phyloP scores from a whole-genome alignment of 441 rosid species.

The Populus hybrid region DNA sequence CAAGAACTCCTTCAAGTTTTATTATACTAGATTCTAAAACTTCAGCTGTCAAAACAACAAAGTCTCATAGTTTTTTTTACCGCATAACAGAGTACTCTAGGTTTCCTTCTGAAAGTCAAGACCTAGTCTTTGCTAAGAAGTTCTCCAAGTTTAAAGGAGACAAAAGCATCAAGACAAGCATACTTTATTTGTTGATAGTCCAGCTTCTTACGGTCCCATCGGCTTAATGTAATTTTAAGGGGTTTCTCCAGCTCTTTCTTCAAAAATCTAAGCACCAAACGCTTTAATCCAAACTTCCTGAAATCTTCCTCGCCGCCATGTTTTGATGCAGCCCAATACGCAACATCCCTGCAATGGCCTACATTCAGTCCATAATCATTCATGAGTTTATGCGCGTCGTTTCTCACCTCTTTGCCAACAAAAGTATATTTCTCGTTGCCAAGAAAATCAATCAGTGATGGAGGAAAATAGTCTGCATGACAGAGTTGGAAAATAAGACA shows the following conservation, averaged over 20 bases:
- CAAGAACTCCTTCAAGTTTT: too few relatives aligned
- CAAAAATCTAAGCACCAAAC: background rate
- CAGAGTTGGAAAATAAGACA: conserved; percentile 18
- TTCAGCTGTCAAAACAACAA: too few relatives aligned
- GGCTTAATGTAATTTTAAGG: background rate
- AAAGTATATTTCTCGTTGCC: conserved; percentile 2
- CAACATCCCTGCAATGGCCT: background rate
- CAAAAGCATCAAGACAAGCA: conserved; percentile 18
- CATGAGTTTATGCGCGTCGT: background rate
- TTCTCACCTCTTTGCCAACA: conserved; percentile 11
- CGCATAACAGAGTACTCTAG: background rate
- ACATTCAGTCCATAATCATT: conserved; percentile 3
- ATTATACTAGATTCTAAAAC: too few relatives aligned
- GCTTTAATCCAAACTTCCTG: background rate
- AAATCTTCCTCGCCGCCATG: background rate
- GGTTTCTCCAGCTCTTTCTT: conserved; percentile 5
- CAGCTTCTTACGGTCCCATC: conserved; percentile 9
- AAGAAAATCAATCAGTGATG: background rate
- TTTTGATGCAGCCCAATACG: background rate
- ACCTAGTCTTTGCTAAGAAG: too few relatives aligned
- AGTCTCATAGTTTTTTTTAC: too few relatives aligned
- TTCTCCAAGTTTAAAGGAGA: conserved; percentile 7
- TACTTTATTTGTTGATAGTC: conserved; percentile 6
- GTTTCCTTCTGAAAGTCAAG: background rate
- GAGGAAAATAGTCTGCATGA: background rate